These are phyloP conservation scores for Talaromyces liani DNA, from an alignment of 495 filamentous ascomycete species.

Conservation along the genomic window DNA sequence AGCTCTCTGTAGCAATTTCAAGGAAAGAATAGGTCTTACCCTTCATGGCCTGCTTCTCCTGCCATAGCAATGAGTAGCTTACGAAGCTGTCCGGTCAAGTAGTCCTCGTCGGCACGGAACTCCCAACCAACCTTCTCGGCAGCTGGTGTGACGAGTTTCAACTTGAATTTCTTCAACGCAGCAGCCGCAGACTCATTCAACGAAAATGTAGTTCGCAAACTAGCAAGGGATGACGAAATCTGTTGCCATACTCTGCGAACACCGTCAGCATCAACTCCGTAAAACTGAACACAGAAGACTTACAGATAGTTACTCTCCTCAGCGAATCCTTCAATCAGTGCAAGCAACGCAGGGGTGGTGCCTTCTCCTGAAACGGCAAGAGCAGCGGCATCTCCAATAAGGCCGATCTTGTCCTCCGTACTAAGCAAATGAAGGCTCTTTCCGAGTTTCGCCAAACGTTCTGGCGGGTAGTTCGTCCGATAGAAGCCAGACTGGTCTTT, in stretches of 20 bases:
- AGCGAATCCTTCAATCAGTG: constrained; percentile 72
- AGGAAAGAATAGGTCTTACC: constrained; percentile 33
- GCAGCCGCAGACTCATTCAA: constrained; percentile 47
- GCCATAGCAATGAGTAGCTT: constrained; percentile 71
- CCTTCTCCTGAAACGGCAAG: constrained; percentile 81
- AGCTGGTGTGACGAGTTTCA: constrained; percentile 61
- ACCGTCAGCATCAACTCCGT: neutral
- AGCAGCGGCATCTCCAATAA: constrained; percentile 86
- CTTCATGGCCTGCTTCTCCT: constrained; percentile 62
- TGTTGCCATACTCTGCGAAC: constrained; percentile 67
- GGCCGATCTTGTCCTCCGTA: constrained; percentile 82
- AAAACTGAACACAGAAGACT: constrained; percentile 13
- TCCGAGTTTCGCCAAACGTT: constrained; percentile 70
- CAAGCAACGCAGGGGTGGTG: constrained; percentile 68
- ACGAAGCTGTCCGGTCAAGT: constrained; percentile 70
- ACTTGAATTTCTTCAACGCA: constrained; percentile 65
- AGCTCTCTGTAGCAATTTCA: neutral
- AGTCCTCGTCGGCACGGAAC: constrained; percentile 66
- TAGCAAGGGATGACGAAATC: constrained; percentile 60
- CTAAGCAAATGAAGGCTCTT: constrained; percentile 63
- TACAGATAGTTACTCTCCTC: constrained; percentile 74
- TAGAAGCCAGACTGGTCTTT: constrained; percentile 84
- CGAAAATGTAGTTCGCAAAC: constrained; percentile 58
- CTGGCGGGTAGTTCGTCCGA: constrained; percentile 80
- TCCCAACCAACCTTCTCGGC: constrained; percentile 83